phyloP scores from a whole-genome alignment of 768 basidiomycete genomes.

The Dacryopinax spathularia region DNA sequence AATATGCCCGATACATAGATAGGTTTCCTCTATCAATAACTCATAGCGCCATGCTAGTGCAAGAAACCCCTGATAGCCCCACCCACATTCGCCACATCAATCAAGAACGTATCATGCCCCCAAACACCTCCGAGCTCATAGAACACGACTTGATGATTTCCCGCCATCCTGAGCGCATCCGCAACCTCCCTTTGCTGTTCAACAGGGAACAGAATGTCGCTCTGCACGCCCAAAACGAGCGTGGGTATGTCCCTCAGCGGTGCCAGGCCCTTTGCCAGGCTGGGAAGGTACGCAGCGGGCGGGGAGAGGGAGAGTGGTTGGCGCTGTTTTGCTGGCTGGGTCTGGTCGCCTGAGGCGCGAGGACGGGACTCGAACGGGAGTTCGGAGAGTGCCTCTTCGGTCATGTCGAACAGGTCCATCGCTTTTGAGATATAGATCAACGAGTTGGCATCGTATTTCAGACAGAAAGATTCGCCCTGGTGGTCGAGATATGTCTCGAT shows the following conservation, averaged over 20 bases:
- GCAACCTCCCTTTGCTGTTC: constrained; percentile 94
- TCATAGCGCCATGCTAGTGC: constrained; percentile 20
- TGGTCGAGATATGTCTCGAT: constrained; percentile 99
- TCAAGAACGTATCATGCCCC: constrained; percentile 97
- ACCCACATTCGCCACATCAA: constrained; percentile 81
- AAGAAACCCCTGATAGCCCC: constrained; percentile 85
- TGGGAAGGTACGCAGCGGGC: constrained; percentile 58
- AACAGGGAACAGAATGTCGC: constrained; percentile 90
- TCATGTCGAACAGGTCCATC: constrained; percentile 98
- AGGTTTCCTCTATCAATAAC: background rate
- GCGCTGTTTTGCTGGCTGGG: constrained; percentile 27
- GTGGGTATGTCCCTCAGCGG: constrained; percentile 65
- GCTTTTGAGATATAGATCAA: constrained; percentile 98
- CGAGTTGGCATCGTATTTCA: constrained; percentile 98
- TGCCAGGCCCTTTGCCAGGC: constrained; percentile 61
- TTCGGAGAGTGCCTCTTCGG: constrained; percentile 52
- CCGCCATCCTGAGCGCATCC: constrained; percentile 79
- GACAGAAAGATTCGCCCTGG: constrained; percentile 90
- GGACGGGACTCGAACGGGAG: constrained; percentile 38
- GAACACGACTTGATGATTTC: constrained; percentile 80
- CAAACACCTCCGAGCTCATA: constrained; percentile 98
- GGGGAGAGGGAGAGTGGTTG: constrained; percentile 16
- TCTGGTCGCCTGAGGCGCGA: constrained; percentile 12
- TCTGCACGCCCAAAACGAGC: constrained; percentile 86
- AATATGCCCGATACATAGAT: too few relatives aligned